These are phyloP conservation scores for Coemansia sp. DNA, from an alignment of 192 early-diverging fungal genomes.

Conservation along the genomic window DNA sequence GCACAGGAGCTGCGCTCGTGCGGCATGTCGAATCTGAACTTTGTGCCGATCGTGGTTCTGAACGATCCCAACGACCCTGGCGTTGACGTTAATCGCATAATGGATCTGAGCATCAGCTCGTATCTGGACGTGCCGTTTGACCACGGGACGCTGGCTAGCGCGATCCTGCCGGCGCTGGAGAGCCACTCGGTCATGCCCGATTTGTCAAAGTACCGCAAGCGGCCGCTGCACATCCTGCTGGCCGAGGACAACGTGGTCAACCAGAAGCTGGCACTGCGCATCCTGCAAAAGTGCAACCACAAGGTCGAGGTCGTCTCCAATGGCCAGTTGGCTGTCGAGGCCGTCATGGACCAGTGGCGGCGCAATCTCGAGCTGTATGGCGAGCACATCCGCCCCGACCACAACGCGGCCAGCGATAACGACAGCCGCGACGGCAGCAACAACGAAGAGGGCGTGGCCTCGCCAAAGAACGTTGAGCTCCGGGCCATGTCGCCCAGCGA, in stretches of 20 bases:
- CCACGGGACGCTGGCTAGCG: conserved; percentile 63
- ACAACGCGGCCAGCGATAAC: not conserved
- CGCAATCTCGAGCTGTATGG: conserved; percentile 37
- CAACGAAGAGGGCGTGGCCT: not conserved
- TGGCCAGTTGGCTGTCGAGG: conserved; percentile 77
- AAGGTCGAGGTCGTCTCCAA: conserved; percentile 75
- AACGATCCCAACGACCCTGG: conserved; percentile 17
- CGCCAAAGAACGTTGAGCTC: not conserved
- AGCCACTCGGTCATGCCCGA: conserved; percentile 60
- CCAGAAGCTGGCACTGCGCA: conserved; percentile 75
- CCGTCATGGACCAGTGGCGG: conserved; percentile 55
- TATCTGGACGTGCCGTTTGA: conserved; percentile 67
- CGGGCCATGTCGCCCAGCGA: not conserved
- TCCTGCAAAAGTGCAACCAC: conserved; percentile 75
- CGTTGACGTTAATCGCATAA: conserved; percentile 44
- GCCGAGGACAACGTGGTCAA: conserved; percentile 89
- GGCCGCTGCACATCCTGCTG: conserved; percentile 72
- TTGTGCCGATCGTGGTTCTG: conserved; percentile 75
- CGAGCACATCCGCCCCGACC: conserved; percentile 12
- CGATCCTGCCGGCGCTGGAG: conserved; percentile 71
- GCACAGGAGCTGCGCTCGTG: conserved; percentile 59
- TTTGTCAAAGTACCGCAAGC: conserved; percentile 58
- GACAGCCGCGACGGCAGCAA: not conserved
- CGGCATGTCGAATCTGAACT: conserved; percentile 50
- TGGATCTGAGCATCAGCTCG: conserved; percentile 67